Percentiles rank a stretch among this genome's conserved stretches.
phyloP scores from a whole-genome alignment of 306 rosid genomes.

The Spatholobus suberectus region DNA sequence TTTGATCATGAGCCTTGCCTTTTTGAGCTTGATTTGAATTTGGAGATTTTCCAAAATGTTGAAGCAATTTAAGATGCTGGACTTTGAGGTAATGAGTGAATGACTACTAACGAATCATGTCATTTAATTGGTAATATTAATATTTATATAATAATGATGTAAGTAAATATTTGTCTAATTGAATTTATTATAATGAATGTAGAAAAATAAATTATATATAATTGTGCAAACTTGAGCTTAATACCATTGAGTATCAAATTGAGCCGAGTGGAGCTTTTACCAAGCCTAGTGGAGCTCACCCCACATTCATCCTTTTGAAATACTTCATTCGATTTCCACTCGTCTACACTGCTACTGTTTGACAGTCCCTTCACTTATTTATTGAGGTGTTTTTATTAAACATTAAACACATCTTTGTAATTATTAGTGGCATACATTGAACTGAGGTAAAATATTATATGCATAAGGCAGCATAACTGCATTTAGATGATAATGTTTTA shows the following conservation, averaged over 20 bases:
- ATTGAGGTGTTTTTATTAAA: neutral
- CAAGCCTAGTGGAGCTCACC: neutral
- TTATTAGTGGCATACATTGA: neutral
- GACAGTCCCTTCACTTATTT: neutral
- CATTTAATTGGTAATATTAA: neutral
- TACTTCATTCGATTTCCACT: neutral
- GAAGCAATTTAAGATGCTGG: neutral
- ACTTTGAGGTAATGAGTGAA: neutral
- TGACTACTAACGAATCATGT: neutral
- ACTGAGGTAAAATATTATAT: neutral
- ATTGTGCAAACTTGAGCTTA: neutral
- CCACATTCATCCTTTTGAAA: neutral
- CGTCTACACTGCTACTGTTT: neutral
- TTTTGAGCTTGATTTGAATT: conserved; percentile 3
- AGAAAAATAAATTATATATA: neutral
- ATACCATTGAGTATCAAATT: neutral
- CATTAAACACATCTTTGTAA: neutral
- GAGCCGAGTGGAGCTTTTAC: neutral
- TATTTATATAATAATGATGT: no score
- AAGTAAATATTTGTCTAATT: neutral
- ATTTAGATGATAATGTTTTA: neutral
- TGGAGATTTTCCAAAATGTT: neutral
- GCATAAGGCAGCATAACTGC: neutral
- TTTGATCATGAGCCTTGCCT: neutral
- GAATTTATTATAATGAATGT: no score